Evolutionary conservation across 2,329 filamentous ascomycete genomes (phyloP).

Genomic region (Ophiosphaerella korrae): DNA sequence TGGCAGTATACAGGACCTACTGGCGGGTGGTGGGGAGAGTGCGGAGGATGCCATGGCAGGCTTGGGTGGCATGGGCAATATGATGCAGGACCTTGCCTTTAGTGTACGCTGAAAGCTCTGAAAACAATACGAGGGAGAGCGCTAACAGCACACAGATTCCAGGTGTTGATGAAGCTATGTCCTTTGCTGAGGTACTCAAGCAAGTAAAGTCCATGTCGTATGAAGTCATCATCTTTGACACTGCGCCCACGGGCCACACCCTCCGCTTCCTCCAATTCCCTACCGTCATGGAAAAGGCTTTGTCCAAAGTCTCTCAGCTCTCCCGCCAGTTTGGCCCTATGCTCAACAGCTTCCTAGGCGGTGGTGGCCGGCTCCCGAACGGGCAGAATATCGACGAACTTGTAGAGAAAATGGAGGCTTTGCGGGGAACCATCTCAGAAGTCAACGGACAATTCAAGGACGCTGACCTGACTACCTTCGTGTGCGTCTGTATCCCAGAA

Average conservation of each 20-base stretch:
- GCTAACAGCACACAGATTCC: conserved; percentile 69
- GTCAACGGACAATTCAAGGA: conserved; percentile 99
- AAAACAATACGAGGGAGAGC: conserved; percentile 1
- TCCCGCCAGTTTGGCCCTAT: conserved; percentile 95
- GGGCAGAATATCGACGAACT: conserved; percentile 93
- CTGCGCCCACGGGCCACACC: conserved; percentile 95
- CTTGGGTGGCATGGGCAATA: conserved; percentile 75
- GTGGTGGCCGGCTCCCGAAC: conserved; percentile 77
- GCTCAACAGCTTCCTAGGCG: conserved; percentile 88
- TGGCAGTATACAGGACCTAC: conserved; percentile 92
- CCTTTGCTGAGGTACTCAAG: conserved; percentile 97
- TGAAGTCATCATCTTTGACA: conserved; percentile 99
- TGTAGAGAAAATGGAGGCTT: conserved; percentile 89
- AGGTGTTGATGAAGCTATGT: conserved; percentile 99
- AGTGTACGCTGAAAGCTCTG: conserved; percentile 64
- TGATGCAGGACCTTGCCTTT: conserved; percentile 99
- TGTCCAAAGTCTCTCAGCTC: conserved; percentile 95
- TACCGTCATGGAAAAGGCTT: conserved; percentile 94
- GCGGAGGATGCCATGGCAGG: conserved; percentile 73
- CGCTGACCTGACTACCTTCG: conserved; percentile 91
- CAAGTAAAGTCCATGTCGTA: conserved; percentile 99
- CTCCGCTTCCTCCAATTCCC: conserved; percentile 98
- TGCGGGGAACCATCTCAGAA: conserved; percentile 90
- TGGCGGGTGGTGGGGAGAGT: conserved; percentile 77
- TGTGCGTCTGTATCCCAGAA: conserved; percentile 97